These are phyloP conservation scores for Apocynum venetum DNA, from an alignment of 257 asterid genomes.

Conservation along the genomic window DNA sequence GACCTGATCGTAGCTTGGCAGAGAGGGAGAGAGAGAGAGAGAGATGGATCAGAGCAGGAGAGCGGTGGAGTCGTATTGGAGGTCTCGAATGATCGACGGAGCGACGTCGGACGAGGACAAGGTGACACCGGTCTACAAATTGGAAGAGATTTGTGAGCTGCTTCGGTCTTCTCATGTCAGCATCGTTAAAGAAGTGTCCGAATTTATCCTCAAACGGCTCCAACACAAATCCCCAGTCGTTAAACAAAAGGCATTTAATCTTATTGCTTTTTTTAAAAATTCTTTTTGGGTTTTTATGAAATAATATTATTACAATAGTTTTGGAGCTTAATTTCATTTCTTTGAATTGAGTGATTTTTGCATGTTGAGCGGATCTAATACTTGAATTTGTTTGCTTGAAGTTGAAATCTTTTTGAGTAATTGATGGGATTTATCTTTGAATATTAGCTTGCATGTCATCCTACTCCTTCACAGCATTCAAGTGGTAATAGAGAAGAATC, in stretches of 20 bases:
- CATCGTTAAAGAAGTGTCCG: conserved; percentile 83
- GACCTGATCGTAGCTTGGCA: conserved; percentile 5
- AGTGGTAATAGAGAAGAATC: not conserved
- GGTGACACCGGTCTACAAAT: conserved; percentile 92
- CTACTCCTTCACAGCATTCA: not conserved
- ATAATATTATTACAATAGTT: not conserved
- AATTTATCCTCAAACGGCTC: conserved; percentile 88
- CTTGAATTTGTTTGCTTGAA: not conserved
- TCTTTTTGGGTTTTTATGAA: not conserved
- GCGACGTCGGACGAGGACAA: conserved; percentile 95
- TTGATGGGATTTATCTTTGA: not conserved
- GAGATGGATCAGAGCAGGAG: conserved; percentile 94
- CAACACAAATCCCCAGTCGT: conserved; percentile 89
- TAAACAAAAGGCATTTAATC: conserved; percentile 61
- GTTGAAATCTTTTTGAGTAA: not conserved
- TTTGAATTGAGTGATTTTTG: not conserved
- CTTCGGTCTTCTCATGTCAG: conserved; percentile 71
- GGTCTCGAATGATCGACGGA: conserved; percentile 77
- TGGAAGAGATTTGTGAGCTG: conserved; percentile 91
- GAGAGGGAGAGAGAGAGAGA: not conserved
- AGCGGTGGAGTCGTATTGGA: conserved; percentile 98
- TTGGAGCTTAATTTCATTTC: not conserved
- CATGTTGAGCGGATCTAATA: not conserved
- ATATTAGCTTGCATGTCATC: conserved; percentile 7
- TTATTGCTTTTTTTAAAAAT: not conserved